Base-by-base conservation (phyloP, 441 rosid species). In the Populus tomentosa region DNA sequence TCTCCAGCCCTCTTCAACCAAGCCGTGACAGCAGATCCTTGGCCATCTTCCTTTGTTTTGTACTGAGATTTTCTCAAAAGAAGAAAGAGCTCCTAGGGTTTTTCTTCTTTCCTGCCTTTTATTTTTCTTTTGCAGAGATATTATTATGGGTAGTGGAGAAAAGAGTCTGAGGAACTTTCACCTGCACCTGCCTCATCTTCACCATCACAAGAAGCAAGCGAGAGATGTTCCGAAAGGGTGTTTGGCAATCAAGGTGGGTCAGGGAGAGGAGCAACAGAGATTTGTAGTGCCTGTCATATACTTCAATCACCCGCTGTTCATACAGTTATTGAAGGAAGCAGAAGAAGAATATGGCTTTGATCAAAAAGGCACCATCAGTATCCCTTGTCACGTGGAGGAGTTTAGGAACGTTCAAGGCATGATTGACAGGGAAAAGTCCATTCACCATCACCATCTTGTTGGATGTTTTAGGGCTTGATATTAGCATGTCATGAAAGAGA, bases 331-430 rank as follows among this genome's bases (percentile, higher is more conserved):
- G 79, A 92, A 91, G 79, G 97, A 90, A 77, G 98, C 98, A 1
- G 99, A 93, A 79, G 94, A 93, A 40, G 99, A 93, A 72, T 95
- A 87, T 72, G 99, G 99, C 10, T 95, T 92, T 33, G 93, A 93
- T 74, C 98, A 93, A 82, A 92, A 94, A 79, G 98, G 99, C 0
- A 87, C 93, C 42, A 92, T 95, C 81, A 87, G 91, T 33, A 92
- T 95, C 75, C 99, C 98, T 77, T 95, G 99, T 67, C 88, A 89
- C 8, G 97, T 95, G 4, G 91, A 89, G 69, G 94, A 92, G 86
- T 95, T 95, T 83, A 87, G 86, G 84, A 80, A 82, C 81, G 95
- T 95, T 72, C 97, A 85, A 78, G 89, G 87, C 69, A 79, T 85
- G 86, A 93, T 95, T 72, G 92, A 90, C 76, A 84, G 83, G 70